Percentiles rank a stretch among this genome's conserved stretches.
Evolutionary conservation across 2,329 filamentous ascomycete species (phyloP).

Genomic region (Penicillium nordicum): DNA sequence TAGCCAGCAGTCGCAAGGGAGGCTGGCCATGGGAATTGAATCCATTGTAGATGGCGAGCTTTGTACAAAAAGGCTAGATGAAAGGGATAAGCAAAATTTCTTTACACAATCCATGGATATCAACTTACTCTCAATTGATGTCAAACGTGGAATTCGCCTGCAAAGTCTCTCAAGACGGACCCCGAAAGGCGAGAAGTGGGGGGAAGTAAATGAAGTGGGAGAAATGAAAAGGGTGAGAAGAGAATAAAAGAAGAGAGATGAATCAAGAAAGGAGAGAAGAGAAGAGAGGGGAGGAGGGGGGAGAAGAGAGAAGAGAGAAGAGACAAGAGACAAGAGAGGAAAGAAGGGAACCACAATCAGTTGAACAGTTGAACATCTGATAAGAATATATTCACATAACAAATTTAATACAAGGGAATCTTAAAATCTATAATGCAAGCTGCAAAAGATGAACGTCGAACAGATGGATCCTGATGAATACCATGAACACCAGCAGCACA

Average conservation of each 20-base stretch:
- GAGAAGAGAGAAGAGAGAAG: not conserved
- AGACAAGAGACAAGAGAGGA: not conserved
- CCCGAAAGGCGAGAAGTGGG: too few species aligned
- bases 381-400: not conserved
- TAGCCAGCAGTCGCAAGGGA: not conserved
- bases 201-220: not conserved
- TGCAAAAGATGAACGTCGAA: constrained; percentile 32
- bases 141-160: not conserved
- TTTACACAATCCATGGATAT: not conserved
- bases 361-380: not conserved
- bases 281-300: not conserved
- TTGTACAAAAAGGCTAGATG: not conserved
- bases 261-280: not conserved
- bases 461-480: constrained; percentile 1
- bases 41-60: not conserved
- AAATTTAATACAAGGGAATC: constrained; percentile 23
- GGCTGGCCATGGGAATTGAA: not conserved
- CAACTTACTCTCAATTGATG: not conserved
- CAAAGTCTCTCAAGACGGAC: not conserved
- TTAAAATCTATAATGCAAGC: constrained; percentile 39
- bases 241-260: not conserved
- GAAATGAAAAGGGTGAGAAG: not conserved
- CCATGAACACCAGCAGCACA: constrained; percentile 3
- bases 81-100: not conserved
- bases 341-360: not conserved